Evolutionary conservation across 2,329 filamentous ascomycete genomes (phyloP).

Genomic region (Aspergillus brunneoviolaceus): DNA sequence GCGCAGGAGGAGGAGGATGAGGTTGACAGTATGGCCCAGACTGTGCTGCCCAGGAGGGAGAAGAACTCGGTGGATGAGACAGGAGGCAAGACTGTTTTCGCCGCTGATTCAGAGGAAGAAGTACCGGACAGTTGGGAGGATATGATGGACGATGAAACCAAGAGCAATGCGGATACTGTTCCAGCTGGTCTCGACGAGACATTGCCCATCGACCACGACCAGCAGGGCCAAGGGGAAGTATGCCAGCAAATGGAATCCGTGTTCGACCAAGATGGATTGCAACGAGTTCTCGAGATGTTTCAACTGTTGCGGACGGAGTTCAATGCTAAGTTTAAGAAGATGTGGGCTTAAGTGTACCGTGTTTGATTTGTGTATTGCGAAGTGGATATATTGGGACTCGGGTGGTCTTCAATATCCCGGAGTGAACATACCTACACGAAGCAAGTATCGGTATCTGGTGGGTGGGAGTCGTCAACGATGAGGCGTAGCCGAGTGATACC

Average conservation of each 20-base stretch:
- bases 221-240: not conserved
- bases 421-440: no score
- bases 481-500: no score
- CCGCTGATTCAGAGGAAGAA: conserved; percentile 6
- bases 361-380: conserved; percentile 1
- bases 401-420: no score
- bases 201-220: not conserved
- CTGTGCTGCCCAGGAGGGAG: not conserved
- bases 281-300: conserved; percentile 30
- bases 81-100: not conserved
- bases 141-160: conserved; percentile 11
- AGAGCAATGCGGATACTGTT: not conserved
- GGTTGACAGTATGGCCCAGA: conserved; percentile 3
- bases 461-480: no score
- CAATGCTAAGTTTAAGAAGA: conserved; percentile 35
- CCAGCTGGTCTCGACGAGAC: not conserved
- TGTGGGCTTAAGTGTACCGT: conserved; percentile 27
- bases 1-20: conserved; percentile 23
- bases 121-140: conserved; percentile 29
- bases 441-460: no score
- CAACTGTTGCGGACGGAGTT: conserved; percentile 32
- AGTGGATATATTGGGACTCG: no score
- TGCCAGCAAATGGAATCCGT: conserved; percentile 1
- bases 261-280: conserved; percentile 9
- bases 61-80: not conserved